Percentiles rank a stretch among this genome's conserved stretches.
Conservation (phyloP, 306 rosid genomes). For the Carpinus viminea region DNA sequence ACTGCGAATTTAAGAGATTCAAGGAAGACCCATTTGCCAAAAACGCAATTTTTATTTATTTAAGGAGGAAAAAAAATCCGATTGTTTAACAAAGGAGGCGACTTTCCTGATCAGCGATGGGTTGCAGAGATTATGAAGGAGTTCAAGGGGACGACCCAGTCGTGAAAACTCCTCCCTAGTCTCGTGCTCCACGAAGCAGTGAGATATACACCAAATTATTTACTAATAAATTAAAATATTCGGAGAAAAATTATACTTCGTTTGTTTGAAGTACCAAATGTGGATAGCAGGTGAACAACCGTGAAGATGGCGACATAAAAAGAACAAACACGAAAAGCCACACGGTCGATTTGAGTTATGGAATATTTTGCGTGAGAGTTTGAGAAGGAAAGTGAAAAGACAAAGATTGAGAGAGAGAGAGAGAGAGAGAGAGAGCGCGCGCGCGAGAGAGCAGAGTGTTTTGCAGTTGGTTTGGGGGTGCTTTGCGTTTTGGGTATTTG, state of each 20-base stretch:
- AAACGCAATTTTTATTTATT: neutral
- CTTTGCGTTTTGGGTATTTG: neutral
- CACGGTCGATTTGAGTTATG: neutral
- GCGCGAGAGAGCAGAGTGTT: neutral
- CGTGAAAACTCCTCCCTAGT: conserved; percentile 35
- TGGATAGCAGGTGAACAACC: conserved; percentile 48
- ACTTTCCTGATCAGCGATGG: conserved; percentile 42
- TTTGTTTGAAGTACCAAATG: conserved; percentile 26
- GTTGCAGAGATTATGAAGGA: conserved; percentile 31
- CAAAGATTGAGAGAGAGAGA: neutral
- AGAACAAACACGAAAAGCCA: conserved; percentile 50
- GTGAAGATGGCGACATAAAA: conserved; percentile 26
- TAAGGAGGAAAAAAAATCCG: neutral
- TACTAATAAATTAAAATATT: conserved; percentile 6
- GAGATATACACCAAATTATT: conserved; percentile 28
- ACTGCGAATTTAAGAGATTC: conserved; percentile 18
- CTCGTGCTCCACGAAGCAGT: conserved; percentile 12
- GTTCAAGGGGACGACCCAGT: conserved; percentile 31
- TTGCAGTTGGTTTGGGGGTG: conserved; percentile 32
- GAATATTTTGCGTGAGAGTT: conserved; percentile 20
- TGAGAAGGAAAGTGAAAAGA: neutral
- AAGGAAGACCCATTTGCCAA: conserved; percentile 26
- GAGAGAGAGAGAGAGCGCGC: too few relatives aligned
- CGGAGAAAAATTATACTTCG: neutral
- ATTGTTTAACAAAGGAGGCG: conserved; percentile 10